phyloP scores from a whole-genome alignment of 495 filamentous ascomycete species.

The Letharia columbiana region DNA sequence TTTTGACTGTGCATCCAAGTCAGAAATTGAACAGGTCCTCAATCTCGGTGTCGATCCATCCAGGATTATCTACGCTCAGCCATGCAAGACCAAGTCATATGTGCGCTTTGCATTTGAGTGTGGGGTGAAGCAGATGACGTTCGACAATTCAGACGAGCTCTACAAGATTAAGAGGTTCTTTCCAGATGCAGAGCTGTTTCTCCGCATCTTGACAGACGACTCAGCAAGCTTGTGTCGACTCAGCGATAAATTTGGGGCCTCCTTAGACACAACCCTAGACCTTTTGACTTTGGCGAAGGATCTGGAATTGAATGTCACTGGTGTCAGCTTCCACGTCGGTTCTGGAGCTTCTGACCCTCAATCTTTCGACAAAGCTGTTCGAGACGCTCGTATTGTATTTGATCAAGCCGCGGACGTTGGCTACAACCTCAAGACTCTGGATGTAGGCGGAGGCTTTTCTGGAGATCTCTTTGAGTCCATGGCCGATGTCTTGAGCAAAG shows the following conservation, averaged over 20 bases:
- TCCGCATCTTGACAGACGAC: conserved; percentile 94
- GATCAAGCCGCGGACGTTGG: conserved; percentile 74
- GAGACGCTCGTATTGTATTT: conserved; percentile 82
- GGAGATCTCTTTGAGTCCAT: conserved; percentile 85
- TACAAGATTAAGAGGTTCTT: conserved; percentile 92
- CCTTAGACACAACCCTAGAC: conserved; percentile 65
- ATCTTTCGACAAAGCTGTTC: conserved; percentile 81
- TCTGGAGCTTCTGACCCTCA: conserved; percentile 86
- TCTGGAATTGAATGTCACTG: conserved; percentile 89
- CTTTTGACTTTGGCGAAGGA: conserved; percentile 76
- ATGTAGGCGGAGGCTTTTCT: conserved; percentile 91
- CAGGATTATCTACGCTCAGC: conserved; percentile 97
- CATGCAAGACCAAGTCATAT: conserved; percentile 98
- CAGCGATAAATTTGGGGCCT: conserved; percentile 94
- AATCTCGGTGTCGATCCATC: conserved; percentile 75
- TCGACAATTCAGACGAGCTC: conserved; percentile 95
- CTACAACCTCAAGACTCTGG: conserved; percentile 73
- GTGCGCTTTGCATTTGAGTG: conserved; percentile 74
- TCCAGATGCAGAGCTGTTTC: conserved; percentile 80
- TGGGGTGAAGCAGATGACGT: conserved; percentile 96
- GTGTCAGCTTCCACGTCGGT: conserved; percentile 96
- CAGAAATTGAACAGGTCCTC: conserved; percentile 87
- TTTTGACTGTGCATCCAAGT: conserved; percentile 97
- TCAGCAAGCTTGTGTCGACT: conserved; percentile 87
- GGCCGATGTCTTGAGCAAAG: conserved; percentile 67